A percentile compares a stretch with the other conserved stretches of the same genome.
These are phyloP conservation scores for Fraxinus floribunda DNA, from an alignment of 305 asterid species.

Conservation along the genomic window DNA sequence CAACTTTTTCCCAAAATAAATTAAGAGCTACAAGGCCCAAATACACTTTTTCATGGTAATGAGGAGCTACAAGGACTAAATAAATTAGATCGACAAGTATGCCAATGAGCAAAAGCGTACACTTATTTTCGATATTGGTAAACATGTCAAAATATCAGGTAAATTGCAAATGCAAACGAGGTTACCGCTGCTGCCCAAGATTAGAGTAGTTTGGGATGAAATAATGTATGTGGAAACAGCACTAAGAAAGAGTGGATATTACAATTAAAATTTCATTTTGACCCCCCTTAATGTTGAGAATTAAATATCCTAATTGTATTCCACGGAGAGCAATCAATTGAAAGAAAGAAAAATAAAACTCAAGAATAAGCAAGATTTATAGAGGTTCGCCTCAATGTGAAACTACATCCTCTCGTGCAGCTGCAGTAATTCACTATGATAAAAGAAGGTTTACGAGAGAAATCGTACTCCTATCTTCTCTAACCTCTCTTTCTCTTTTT, in stretches of 20 bases:
- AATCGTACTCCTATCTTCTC: too few species aligned
- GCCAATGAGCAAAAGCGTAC: neutral
- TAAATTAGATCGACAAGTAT: neutral
- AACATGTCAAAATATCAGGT: neutral
- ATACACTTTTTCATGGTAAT: neutral
- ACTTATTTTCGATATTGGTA: neutral
- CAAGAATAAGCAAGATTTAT: too few species aligned
- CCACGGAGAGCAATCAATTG: too few species aligned
- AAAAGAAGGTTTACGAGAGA: too few species aligned
- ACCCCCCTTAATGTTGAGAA: neutral
- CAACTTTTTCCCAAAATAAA: neutral
- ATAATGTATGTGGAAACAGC: neutral
- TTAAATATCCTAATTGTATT: too few species aligned
- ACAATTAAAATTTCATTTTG: neutral
- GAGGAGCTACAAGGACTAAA: neutral
- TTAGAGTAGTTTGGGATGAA: neutral
- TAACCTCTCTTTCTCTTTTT: too few species aligned
- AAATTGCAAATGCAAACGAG: neutral
- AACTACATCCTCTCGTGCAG: too few species aligned
- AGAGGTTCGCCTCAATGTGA: too few species aligned
- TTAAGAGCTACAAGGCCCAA: neutral
- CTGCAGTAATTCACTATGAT: too few species aligned
- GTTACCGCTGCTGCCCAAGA: neutral
- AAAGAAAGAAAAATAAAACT: too few species aligned
- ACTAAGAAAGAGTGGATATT: neutral